Conservation (phyloP, 805 yeast species). For the Lipomyces sp. region DNA sequence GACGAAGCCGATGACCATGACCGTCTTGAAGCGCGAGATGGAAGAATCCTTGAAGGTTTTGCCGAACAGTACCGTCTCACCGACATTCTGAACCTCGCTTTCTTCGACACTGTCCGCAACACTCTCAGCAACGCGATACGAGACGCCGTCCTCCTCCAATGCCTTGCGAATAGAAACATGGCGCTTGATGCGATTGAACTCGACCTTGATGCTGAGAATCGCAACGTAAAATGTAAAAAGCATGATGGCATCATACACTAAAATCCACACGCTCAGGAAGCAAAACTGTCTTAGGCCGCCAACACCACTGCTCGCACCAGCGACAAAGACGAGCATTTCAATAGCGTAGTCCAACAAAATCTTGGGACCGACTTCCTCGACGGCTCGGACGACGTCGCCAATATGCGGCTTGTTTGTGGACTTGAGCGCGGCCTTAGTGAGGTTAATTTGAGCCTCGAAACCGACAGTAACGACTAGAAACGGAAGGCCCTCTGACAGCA, state of each 20-base stretch:
- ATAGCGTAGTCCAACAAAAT: conserved; percentile 76
- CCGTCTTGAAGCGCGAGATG: conserved; percentile 41
- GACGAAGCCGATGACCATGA: conserved; percentile 45
- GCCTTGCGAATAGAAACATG: conserved; percentile 76
- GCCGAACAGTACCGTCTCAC: conserved; percentile 31
- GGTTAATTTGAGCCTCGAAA: conserved; percentile 78
- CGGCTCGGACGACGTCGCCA: conserved; percentile 46
- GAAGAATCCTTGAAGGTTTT: conserved; percentile 33
- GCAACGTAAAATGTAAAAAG: conserved; percentile 84
- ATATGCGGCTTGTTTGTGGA: conserved; percentile 41
- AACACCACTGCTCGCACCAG: conserved; percentile 60
- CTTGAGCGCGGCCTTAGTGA: conserved; percentile 56
- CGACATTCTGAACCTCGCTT: conserved; percentile 22
- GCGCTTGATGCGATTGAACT: conserved; percentile 82
- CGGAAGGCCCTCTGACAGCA: conserved; percentile 89
- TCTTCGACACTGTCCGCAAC: conserved; percentile 53
- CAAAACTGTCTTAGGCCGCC: conserved; percentile 82
- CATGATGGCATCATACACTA: conserved; percentile 71
- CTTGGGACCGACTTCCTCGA: conserved; percentile 52
- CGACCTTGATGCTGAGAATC: conserved; percentile 82
- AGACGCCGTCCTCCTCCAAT: conserved; percentile 90
- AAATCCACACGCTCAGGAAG: conserved; percentile 68
- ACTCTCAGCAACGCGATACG: conserved; percentile 70
- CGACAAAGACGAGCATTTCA: conserved; percentile 69
- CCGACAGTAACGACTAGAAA: conserved; percentile 91